Evolutionary conservation across 345 rosid species (phyloP).

Genomic region (Punica granatum): DNA sequence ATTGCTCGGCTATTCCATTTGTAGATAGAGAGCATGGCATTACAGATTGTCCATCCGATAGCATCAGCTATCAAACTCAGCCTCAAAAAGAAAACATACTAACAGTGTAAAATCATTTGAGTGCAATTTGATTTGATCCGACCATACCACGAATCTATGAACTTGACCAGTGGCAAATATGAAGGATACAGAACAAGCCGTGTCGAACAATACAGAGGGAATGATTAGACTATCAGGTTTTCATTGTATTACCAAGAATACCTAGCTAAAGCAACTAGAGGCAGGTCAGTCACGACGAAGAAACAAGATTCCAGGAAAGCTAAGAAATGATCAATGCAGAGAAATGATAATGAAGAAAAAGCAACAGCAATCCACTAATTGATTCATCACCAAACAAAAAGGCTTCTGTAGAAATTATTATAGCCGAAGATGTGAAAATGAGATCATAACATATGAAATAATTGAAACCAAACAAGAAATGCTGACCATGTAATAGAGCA

Average conservation of each 20-base stretch:
- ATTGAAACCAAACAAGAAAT: neutral
- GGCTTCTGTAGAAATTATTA: neutral
- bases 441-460: neutral
- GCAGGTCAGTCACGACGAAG: neutral
- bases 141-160: neutral
- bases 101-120: neutral
- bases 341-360: neutral
- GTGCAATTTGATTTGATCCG: neutral
- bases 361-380: neutral
- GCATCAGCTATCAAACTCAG: neutral
- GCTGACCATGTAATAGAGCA: conserved; percentile 83
- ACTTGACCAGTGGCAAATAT: neutral
- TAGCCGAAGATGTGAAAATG: neutral
- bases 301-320: neutral
- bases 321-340: neutral
- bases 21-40: no score
- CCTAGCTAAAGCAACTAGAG: neutral
- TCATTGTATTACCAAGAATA: neutral
- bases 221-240: neutral
- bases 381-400: neutral
- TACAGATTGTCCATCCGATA: no score
- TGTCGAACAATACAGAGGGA: neutral
- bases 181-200: no score
- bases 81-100: neutral
- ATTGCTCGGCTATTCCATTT: no score